Base-by-base conservation (phyloP, 306 rosid genomes). In the Spatholobus suberectus region DNA sequence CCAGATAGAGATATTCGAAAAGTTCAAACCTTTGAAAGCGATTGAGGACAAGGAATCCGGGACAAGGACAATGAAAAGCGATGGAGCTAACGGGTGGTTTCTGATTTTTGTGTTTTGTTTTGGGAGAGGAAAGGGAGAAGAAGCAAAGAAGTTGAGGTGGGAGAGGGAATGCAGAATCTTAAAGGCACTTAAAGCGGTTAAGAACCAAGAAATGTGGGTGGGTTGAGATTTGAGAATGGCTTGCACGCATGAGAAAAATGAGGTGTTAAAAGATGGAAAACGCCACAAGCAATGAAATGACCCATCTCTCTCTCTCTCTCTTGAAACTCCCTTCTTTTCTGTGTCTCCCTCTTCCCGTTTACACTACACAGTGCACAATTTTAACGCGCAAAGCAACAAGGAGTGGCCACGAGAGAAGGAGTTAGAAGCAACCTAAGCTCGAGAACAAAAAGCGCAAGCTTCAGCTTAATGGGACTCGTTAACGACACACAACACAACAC, bases 201-300 rank as follows among this genome's bases (percentile, higher is more conserved):
- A 76, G 82, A 76, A 70, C 75, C 82, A 88, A 73, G 77, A 88
- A 86, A 83, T 55, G 55, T 80, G 90, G 85, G 69, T 47, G 73
- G 66, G 75, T 63, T 44, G 40, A 77, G 73, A 75, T 77, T 57
- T 84, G 74, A 86, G 89, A 86, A 89, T 95, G 68, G 88, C 98
- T 95, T 95, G 97, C 97, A 95, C 97, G 97, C 92, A 90, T 91
- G 81, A 90, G 84, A 73, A 68, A 85, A 73, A 79, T 51, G 81
- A 82, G 86, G 83, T 76, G 76, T 55, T 80, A 82, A 83, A 83
- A 84, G 83, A 85, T 82, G 86, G 89, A 88, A 84, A 91, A 88
- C 79, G 97, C 85, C 81, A 92, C 89, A 94, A 94, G 97, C 91
- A 93, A 88, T 52, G 41, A 15, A 62, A n/a, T n/a, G n/a, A n/a